These are phyloP conservation scores for Lepraria neglecta DNA, from an alignment of 495 filamentous ascomycete genomes.

Conservation along the genomic window DNA sequence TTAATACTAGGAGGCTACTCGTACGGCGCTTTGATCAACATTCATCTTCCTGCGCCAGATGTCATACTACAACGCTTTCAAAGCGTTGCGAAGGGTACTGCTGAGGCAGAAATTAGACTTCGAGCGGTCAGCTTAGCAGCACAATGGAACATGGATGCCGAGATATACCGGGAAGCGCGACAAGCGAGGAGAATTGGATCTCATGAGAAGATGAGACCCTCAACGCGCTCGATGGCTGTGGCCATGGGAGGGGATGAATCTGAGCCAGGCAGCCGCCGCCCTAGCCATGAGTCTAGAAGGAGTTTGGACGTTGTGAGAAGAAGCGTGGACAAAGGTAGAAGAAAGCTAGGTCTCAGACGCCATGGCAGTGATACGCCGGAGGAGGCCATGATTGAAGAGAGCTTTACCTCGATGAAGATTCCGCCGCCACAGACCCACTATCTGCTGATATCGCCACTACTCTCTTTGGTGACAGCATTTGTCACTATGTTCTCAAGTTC, in stretches of 20 bases:
- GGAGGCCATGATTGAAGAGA: conserved; percentile 4
- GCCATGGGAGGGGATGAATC: conserved; percentile 26
- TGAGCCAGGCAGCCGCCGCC: conserved; percentile 12
- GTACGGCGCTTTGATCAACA: conserved; percentile 78
- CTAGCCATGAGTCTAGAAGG: conserved; percentile 22
- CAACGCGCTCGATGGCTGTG: conserved; percentile 12
- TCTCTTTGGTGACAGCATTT: conserved; percentile 55
- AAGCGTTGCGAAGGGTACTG: conserved; percentile 42
- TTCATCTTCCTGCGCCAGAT: conserved; percentile 57
- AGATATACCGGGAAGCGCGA: conserved; percentile 28
- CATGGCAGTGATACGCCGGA: conserved; percentile 9
- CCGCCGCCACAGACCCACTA: conserved; percentile 48
- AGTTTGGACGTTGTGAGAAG: conserved; percentile 28
- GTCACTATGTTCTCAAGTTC: conserved; percentile 48
- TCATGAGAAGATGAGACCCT: conserved; percentile 2
- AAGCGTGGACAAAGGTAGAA: conserved; percentile 23
- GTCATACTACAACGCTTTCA: conserved; percentile 55
- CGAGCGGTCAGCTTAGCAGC: conserved; percentile 58
- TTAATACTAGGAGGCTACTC: conserved; percentile 80
- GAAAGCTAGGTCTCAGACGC: conserved; percentile 7
- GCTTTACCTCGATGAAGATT: conserved; percentile 12
- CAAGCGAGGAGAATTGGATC: conserved; percentile 19
- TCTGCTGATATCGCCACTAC: conserved; percentile 73
- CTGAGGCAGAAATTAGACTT: conserved; percentile 57
- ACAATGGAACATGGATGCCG: conserved; percentile 42